phyloP scores from a whole-genome alignment of 345 rosid species.

The Tarenaya hassleriana region DNA sequence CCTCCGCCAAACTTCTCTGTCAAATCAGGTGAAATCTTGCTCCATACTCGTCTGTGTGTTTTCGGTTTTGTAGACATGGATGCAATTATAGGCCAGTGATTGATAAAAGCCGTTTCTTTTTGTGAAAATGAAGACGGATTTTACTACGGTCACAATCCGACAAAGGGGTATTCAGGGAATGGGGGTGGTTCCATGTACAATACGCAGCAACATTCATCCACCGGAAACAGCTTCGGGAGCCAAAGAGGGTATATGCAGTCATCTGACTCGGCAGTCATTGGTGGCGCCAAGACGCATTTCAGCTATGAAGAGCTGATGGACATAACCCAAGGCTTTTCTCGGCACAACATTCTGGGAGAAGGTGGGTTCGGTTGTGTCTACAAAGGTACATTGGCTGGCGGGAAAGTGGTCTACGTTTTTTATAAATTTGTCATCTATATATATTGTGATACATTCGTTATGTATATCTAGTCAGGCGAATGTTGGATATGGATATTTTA shows the following conservation, averaged over 20 bases:
- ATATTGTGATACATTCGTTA: no score
- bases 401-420: constrained; percentile 57
- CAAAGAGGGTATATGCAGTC: constrained; percentile 27
- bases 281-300: constrained; percentile 49
- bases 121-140: constrained; percentile 40
- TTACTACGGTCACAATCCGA: constrained; percentile 38
- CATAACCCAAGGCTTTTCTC: constrained; percentile 71
- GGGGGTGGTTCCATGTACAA: constrained; percentile 33
- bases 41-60: neutral
- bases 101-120: no score
- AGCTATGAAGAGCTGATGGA: constrained; percentile 72
- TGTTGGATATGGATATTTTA: no score
- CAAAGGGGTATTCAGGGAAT: constrained; percentile 33
- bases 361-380: constrained; percentile 94
- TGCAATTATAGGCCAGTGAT: no score
- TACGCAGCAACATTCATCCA: constrained; percentile 32
- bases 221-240: constrained; percentile 45
- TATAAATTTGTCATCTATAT: no score
- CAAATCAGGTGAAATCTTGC: constrained; percentile 40
- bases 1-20: constrained; percentile 44
- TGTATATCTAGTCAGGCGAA: no score
- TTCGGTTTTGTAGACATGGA: neutral
- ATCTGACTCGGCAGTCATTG: constrained; percentile 43
- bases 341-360: constrained; percentile 72
- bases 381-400: constrained; percentile 51